A percentile compares a stretch with the other conserved stretches of the same genome.
Conservation (phyloP, 495 filamentous ascomycete species). For the Staphylotrichum tortipilum region DNA sequence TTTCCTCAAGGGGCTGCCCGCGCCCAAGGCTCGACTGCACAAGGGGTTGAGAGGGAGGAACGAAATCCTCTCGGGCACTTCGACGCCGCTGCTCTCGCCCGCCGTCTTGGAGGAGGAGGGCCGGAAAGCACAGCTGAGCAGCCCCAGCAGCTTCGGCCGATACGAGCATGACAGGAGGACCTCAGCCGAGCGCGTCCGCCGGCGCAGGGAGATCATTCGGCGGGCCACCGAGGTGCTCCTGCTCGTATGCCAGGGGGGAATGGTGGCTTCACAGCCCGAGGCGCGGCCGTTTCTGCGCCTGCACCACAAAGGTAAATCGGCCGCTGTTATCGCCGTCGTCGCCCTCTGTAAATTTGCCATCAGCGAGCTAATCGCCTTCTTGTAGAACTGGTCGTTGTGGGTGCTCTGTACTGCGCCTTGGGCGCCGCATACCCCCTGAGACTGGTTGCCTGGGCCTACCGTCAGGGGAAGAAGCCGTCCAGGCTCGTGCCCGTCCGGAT, state of each 20-base stretch:
- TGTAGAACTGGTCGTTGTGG: slow-evolving; percentile 26
- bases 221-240: slow-evolving; percentile 37
- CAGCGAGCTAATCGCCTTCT: background rate
- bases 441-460: slow-evolving; percentile 35
- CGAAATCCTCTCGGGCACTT: slow-evolving; percentile 37
- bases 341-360: background rate
- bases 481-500: slow-evolving; percentile 40
- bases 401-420: slow-evolving; percentile 18
- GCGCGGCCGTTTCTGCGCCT: slow-evolving; percentile 26
- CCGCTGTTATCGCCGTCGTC: too few species aligned
- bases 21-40: slow-evolving; percentile 57
- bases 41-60: slow-evolving; percentile 62
- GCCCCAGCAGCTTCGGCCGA: slow-evolving; percentile 14
- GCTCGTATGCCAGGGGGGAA: slow-evolving; percentile 34
- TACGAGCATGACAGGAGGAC: slow-evolving; percentile 20
- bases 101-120: slow-evolving; percentile 50
- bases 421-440: slow-evolving; percentile 40
- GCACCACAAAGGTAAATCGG: slow-evolving; percentile 29
- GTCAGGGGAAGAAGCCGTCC: slow-evolving; percentile 26
- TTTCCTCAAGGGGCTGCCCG: slow-evolving; percentile 71
- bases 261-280: slow-evolving; percentile 21
- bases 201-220: slow-evolving; percentile 38
- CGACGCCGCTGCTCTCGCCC: slow-evolving; percentile 53
- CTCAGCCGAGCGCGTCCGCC: slow-evolving; percentile 27
- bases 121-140: slow-evolving; percentile 12